Base-by-base conservation (phyloP, 2,329 filamentous ascomycete genomes). In the Apiospora pterosperma region DNA sequence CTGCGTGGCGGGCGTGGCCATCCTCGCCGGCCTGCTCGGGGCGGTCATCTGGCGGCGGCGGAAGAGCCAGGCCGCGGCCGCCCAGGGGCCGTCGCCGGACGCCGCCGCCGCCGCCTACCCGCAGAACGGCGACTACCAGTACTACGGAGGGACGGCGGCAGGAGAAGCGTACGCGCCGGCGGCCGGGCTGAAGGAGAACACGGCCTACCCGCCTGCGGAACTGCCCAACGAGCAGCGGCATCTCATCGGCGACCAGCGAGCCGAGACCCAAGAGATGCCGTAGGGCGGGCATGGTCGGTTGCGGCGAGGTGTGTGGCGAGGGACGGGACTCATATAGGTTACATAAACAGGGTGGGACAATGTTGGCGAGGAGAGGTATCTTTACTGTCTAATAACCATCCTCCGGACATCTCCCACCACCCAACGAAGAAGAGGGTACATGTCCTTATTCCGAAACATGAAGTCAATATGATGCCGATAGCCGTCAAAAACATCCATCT, bases 1-100 rank as follows among this genome's bases (percentile, higher is more conserved):
- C 36, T 70, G 67, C 38, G 48, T 36, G 23, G 63, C 66, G 7
- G 67, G 74, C 6, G 76, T 76, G 14, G 70, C 85, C 7, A 70
- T 55, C 19, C 4, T 55, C 7, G 48, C 48, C 16, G 48, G 28
- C 19, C 10, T 31, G 1, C 5, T 55, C 28, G 48, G 48, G 3
- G 16, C 8, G 25, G 10, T 12, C 14, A 19, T 55, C 3, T 55
- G 48, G 48, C 7, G 48, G 14, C 48, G 48, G 25, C 48, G 48
- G 28, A 34, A 55, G 19, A 55, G 19, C 48, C 48, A n/a, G 12
- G 44, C 44, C 14, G 28, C 48, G 25, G 48, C 28, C 48, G 28
- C 25, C 19, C 48, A 55, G 8, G 48, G 34, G 4, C 19, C 31
- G n/a, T n/a, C n/a, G n/a, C n/a, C n/a, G 14, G 25, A 28, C 5